Base-by-base conservation (phyloP, 495 filamentous ascomycete genomes). In the Halenospora varia region DNA sequence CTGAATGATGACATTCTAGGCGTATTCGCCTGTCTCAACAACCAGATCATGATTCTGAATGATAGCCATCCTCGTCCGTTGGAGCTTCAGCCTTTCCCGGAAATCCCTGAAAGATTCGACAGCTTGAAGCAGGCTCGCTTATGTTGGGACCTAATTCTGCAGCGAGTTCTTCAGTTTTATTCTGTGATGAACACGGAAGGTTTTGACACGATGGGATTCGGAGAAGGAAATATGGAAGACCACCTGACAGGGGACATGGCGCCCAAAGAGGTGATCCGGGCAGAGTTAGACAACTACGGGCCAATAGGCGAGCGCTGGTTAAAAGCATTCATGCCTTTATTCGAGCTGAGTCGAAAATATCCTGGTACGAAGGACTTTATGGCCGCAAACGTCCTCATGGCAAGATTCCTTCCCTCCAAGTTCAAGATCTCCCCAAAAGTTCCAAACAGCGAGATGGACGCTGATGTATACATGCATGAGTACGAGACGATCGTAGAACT, bases 141-240 rank as follows among this genome's bases (percentile, higher is more conserved):
- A 26, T 53, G 39, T 19, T 53, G 50, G 50, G 50, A 53, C 23
- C 20, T 53, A 13, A 40, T 53, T n/a, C 15, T 53, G 17, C n/a
- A 29, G 24, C 25, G 50, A 1, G 29, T 41, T 10, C 29, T 53
- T 2, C 10, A 2, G 10, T 53, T 25, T 25, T 10, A 53, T 9
- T 1, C 26, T 2, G 25, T 18, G 10, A 18, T 23, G 8, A 13
- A 53, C 29, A 18, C 50, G 22, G 6, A 15, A 42, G 18, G n/a
- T 19, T 22, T 17, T 20, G 0, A 2, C 23, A 22, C 26, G 20
- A 25, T 42, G 25, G 3, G 2, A 9, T 29, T 35, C 13, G 29
- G 29, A 13, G 29, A 35, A 35, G 29, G 29, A 22, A 40, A 40
- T 15, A 18, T 42, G 18, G 23, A 41, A 10, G n/a, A 13, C 17